Base-by-base conservation (phyloP, 2,329 filamentous ascomycete species). In the Epichloe typhina region DNA sequence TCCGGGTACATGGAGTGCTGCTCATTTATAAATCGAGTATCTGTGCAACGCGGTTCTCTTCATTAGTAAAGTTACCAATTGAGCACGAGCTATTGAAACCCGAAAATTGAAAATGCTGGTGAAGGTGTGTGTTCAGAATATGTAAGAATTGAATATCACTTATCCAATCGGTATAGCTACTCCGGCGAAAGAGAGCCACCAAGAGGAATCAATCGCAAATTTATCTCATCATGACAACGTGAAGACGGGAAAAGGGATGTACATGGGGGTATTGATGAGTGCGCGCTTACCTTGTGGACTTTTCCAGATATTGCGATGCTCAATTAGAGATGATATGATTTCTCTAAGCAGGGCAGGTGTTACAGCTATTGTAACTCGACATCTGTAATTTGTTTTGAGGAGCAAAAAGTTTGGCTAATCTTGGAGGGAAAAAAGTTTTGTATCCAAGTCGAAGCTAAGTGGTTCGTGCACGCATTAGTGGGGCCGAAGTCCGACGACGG, bases 71-170 rank as follows among this genome's bases (percentile, higher is more conserved):
- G 9, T 31, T 4, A 31, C 31, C 31, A 31, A 31, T 11, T 11
- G 4, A 31, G 12, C 45, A 35, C 17, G 11, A 35, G 7, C 6
- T 12, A 11, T 12, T 35, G 12, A 17, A 17, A 17, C 1, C 17
- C 17, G 17, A 15, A 21, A 15, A 36, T 17, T 3, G 21, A 11
- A 26, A 21, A 36, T 37, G 60, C 68, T 44, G 46, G 19, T 23
- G 52, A 43, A 43, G 42, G 45, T 42, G 43, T 19, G 17, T 51
- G 53, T 56, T 95, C 89, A 95, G 89, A 88, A 95, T 95, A 95
- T 95, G 89, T 95, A 95, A 95, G 89, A 91, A 81, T 66, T 83
- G 72, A 89, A 87, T 94, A 86, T 95, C 89, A 95, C 74, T 69
- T 79, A 66, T 72, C 77, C 73, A 72, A 66, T 72, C 76, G 84